Percentiles rank a stretch among this genome's conserved stretches.
phyloP scores from a whole-genome alignment of 2,329 filamentous ascomycete species.

The Aspergillus jensenii region DNA sequence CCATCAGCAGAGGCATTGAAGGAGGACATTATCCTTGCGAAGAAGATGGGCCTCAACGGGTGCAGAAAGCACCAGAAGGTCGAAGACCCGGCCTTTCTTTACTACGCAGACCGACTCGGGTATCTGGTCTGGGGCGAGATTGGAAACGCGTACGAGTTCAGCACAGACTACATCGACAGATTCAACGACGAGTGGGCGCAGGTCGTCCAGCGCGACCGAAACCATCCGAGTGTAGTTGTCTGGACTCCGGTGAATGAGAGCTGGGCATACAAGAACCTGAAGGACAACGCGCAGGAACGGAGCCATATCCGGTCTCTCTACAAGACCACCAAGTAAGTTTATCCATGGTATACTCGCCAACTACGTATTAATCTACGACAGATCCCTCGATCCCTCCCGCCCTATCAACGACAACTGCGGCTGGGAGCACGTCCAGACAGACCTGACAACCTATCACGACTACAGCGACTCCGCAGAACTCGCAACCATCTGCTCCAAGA shows the following conservation, averaged over 20 bases:
- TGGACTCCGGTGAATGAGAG: constrained; percentile 68
- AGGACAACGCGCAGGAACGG: constrained; percentile 57
- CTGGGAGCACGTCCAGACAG: constrained; percentile 67
- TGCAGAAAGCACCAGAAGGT: constrained; percentile 68
- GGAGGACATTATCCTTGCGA: constrained; percentile 63
- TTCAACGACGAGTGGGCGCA: constrained; percentile 67
- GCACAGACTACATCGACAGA: constrained; percentile 56
- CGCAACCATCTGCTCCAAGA: constrained; percentile 52
- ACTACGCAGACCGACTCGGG: constrained; percentile 65
- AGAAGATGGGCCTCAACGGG: constrained; percentile 67
- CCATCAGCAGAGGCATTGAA: constrained; percentile 66
- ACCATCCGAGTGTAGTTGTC: constrained; percentile 63
- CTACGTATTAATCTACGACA: constrained; percentile 8
- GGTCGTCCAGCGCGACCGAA: constrained; percentile 63
- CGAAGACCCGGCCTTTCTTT: constrained; percentile 65
- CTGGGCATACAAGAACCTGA: constrained; percentile 64
- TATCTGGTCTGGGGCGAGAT: constrained; percentile 71
- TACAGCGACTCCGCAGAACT: constrained; percentile 61
- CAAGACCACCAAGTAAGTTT: constrained; percentile 57
- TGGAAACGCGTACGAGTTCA: constrained; percentile 66
- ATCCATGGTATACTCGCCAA: neutral
- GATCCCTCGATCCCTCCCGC: constrained; percentile 60
- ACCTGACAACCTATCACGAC: constrained; percentile 68
- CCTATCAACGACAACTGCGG: constrained; percentile 72
- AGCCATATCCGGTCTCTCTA: constrained; percentile 66